These are phyloP conservation scores for Delonix regia DNA, from an alignment of 306 rosid species.

Conservation along the genomic window DNA sequence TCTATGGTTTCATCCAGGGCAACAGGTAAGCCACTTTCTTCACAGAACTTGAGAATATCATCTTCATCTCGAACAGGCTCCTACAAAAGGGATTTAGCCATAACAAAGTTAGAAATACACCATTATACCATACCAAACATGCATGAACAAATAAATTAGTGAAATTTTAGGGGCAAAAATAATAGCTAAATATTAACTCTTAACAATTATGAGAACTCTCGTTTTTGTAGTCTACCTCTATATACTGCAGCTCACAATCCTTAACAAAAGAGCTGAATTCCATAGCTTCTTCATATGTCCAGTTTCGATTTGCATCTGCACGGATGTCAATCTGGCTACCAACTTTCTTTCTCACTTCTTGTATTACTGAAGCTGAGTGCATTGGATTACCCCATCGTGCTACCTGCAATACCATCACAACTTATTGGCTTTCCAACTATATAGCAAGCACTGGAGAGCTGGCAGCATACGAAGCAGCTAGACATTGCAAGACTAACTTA, in stretches of 20 bases:
- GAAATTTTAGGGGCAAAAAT: background rate
- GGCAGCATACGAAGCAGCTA: conserved; percentile 28
- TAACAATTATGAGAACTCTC: conserved; percentile 9
- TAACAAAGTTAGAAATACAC: conserved; percentile 19
- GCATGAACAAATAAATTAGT: background rate
- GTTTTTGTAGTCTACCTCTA: conserved; percentile 64
- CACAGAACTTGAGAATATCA: conserved; percentile 78
- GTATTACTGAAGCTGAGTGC: conserved; percentile 70
- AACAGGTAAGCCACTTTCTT: conserved; percentile 84
- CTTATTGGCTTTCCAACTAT: conserved; percentile 23
- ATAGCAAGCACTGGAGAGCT: conserved; percentile 16
- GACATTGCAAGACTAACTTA: conserved; percentile 32
- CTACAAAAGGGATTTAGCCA: conserved; percentile 50
- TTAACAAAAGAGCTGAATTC: conserved; percentile 73
- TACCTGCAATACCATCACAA: conserved; percentile 56
- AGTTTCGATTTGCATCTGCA: conserved; percentile 85
- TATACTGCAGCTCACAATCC: conserved; percentile 82
- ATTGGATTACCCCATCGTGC: conserved; percentile 73
- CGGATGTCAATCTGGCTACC: conserved; percentile 74
- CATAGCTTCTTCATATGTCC: conserved; percentile 91
- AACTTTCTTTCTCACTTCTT: conserved; percentile 79
- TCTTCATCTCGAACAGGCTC: conserved; percentile 85
- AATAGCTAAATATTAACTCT: background rate
- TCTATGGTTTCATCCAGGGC: conserved; percentile 93
- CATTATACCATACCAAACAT: conserved; percentile 11